These are phyloP conservation scores for Trametes meyenii DNA, from an alignment of 768 basidiomycete species.

Conservation along the genomic window DNA sequence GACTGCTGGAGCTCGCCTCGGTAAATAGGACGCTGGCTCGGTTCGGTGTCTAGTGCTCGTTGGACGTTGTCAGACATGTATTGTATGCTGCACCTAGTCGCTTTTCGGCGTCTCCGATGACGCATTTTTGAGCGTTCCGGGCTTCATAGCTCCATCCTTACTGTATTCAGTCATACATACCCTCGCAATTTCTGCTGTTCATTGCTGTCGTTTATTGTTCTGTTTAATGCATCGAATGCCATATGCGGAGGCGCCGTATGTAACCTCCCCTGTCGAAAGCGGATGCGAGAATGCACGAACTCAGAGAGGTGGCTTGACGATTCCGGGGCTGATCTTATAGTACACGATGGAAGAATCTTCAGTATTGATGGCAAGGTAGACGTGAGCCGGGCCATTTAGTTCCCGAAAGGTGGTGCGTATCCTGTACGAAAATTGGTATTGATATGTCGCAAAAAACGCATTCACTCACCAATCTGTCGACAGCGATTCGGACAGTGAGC, in stretches of 20 bases:
- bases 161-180: constrained; percentile 10
- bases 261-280: neutral
- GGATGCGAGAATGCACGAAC: neutral
- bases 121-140: neutral
- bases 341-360: constrained; percentile 85
- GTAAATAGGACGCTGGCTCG: constrained; percentile 18
- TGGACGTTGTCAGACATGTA: constrained; percentile 1
- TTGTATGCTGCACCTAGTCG: constrained; percentile 8
- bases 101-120: neutral
- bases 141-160: neutral
- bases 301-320: constrained; percentile 70
- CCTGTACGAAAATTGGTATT: constrained; percentile 40
- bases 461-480: constrained; percentile 59
- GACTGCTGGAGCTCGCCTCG: constrained; percentile 59
- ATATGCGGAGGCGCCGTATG: neutral
- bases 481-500: constrained; percentile 64
- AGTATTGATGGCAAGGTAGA: constrained; percentile 72
- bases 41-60: neutral
- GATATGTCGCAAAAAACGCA: neutral
- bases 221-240: neutral
- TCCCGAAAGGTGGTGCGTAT: constrained; percentile 54
- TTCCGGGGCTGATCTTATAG: constrained; percentile 78
- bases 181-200: constrained; percentile 3
- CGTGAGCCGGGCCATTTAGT: constrained; percentile 48
- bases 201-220: neutral